Conservation (phyloP, 202 grass and related monocot genomes). For the Musa balbisiana region DNA sequence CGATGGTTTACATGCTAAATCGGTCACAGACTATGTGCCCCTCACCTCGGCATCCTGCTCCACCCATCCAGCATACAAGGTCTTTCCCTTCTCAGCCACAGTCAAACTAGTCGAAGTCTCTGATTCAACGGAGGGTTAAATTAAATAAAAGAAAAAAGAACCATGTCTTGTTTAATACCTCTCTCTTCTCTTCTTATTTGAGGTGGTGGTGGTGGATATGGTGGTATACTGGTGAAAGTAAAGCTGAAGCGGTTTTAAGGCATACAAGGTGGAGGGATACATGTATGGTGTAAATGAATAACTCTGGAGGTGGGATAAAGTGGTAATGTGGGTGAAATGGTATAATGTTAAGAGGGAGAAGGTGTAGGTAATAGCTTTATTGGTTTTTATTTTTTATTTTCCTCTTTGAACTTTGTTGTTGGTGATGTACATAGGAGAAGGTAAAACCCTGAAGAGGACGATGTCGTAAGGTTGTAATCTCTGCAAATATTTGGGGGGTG, state of each 20-base stretch:
- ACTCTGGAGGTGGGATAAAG: neutral
- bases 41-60: neutral
- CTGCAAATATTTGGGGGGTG: too few relatives aligned
- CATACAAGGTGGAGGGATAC: neutral
- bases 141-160: too few relatives aligned
- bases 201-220: neutral
- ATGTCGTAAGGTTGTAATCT: too few relatives aligned
- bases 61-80: neutral
- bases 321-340: neutral
- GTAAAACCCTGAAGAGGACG: too few relatives aligned
- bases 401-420: neutral
- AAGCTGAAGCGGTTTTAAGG: neutral
- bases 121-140: neutral
- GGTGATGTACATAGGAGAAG: too few relatives aligned
- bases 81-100: neutral
- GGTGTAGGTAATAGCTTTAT: neutral
- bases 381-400: neutral
- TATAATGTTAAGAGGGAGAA: neutral
- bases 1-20: slow-evolving; percentile 20
- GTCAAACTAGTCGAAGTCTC: neutral
- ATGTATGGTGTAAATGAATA: neutral
- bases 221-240: neutral
- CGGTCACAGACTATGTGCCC: slow-evolving; percentile 10
- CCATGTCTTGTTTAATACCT: neutral
- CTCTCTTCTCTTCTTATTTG: neutral